phyloP scores from a whole-genome alignment of 352 stramenopile genomes.

The Globisporangium yorkense region DNA sequence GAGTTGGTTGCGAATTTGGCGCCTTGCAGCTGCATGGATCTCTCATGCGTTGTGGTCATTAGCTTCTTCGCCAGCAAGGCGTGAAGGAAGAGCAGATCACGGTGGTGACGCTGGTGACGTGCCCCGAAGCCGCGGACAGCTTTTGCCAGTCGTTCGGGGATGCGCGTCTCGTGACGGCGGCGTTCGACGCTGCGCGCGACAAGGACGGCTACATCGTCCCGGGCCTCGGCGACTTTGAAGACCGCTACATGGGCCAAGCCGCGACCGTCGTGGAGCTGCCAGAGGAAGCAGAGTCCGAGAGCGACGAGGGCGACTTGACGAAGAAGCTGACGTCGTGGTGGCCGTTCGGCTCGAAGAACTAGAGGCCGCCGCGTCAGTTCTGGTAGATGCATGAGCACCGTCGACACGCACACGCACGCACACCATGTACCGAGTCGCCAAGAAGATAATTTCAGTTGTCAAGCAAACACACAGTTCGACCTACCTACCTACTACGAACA shows the following conservation, averaged over 20 bases:
- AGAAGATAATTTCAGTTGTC: background rate
- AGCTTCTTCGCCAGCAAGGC: conserved; percentile 68
- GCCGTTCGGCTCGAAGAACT: conserved; percentile 19
- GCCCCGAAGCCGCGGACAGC: conserved; percentile 64
- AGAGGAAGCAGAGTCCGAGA: conserved; percentile 22
- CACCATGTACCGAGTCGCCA: background rate
- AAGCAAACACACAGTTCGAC: background rate
- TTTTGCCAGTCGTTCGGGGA: conserved; percentile 75
- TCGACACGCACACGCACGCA: too few species aligned
- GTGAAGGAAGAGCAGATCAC: conserved; percentile 77
- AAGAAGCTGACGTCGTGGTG: conserved; percentile 39
- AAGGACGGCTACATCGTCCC: conserved; percentile 59
- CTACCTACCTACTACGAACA: background rate
- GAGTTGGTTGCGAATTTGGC: background rate
- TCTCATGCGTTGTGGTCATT: too few species aligned
- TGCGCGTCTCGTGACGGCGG: conserved; percentile 69
- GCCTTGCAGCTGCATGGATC: too few species aligned
- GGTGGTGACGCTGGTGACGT: conserved; percentile 75
- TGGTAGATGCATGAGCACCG: too few species aligned
- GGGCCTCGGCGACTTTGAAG: conserved; percentile 74
- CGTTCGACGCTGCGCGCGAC: conserved; percentile 61
- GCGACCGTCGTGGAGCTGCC: conserved; percentile 28
- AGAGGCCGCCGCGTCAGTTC: background rate
- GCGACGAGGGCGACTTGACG: conserved; percentile 29
- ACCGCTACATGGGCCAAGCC: conserved; percentile 45